A percentile compares a stretch with the other conserved stretches of the same genome.
Conservation (phyloP, 148 eudicot species). For the Hydrangea macrophylla region DNA sequence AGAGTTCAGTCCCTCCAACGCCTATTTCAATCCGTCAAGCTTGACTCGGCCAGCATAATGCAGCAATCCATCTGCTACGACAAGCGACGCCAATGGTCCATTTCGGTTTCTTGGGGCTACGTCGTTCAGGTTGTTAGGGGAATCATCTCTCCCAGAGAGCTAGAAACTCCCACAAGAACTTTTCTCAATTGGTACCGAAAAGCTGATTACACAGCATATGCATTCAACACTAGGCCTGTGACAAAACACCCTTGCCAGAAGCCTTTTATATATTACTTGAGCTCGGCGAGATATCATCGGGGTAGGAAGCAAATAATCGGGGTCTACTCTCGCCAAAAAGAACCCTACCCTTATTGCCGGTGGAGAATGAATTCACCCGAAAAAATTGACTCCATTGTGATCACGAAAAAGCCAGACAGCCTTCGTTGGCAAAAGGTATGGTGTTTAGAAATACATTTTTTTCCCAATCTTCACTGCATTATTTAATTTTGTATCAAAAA, state of each 20-base stretch:
- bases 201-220: slow-evolving; percentile 47
- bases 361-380: slow-evolving; percentile 43
- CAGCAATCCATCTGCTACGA: slow-evolving; percentile 57
- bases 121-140: slow-evolving; percentile 46
- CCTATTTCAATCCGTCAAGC: slow-evolving; percentile 30
- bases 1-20: slow-evolving; percentile 26
- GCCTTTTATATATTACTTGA: slow-evolving; percentile 41
- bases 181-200: slow-evolving; percentile 47
- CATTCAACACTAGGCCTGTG: slow-evolving; percentile 49
- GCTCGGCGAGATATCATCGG: slow-evolving; percentile 28
- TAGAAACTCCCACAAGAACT: slow-evolving; percentile 48
- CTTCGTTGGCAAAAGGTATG: slow-evolving; percentile 41
- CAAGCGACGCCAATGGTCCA: slow-evolving; percentile 35
- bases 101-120: slow-evolving; percentile 49
- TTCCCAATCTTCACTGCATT: not conserved
- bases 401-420: slow-evolving; percentile 34
- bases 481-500: too few species aligned
- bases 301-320: slow-evolving; percentile 45
- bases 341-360: slow-evolving; percentile 30
- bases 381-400: slow-evolving; percentile 25
- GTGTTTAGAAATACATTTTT: too few species aligned
- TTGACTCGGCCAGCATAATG: slow-evolving; percentile 37
- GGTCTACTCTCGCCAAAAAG: slow-evolving; percentile 37
- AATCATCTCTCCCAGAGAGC: slow-evolving; percentile 43
- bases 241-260: slow-evolving; percentile 44